These are phyloP conservation scores for Papilionanthe hybrid DNA, from an alignment of 116 monocot species.

Conservation along the genomic window DNA sequence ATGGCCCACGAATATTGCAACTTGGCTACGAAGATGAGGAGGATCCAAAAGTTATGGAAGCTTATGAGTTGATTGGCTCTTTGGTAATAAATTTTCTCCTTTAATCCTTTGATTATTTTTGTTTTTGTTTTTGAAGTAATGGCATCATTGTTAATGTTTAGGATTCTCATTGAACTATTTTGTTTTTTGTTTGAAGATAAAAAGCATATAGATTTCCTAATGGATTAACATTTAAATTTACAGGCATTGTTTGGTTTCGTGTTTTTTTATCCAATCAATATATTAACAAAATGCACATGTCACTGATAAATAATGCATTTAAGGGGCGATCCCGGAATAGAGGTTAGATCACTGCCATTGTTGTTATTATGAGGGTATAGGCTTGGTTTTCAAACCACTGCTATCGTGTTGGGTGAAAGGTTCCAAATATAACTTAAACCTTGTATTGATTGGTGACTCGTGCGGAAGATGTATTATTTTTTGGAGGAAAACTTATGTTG, in stretches of 20 bases:
- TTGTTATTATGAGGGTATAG: no score
- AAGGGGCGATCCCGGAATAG: no score
- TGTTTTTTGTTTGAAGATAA: not conserved
- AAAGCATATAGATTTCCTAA: not conserved
- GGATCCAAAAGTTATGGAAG: slow-evolving; percentile 88
- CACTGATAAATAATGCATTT: no score
- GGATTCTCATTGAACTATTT: not conserved
- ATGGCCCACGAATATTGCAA: slow-evolving; percentile 87
- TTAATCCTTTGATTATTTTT: not conserved
- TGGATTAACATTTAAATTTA: not conserved
- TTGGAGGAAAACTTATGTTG: no score
- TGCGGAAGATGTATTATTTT: no score
- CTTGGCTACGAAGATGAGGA: slow-evolving; percentile 98
- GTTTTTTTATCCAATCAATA: not conserved
- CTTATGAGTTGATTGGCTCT: slow-evolving; percentile 91
- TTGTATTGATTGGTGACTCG: no score
- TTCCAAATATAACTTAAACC: no score
- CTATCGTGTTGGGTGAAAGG: no score
- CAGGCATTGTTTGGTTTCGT: not conserved
- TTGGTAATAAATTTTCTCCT: slow-evolving; percentile 42
- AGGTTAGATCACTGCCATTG: no score
- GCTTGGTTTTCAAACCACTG: no score
- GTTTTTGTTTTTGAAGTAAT: not conserved
- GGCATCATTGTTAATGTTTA: not conserved
- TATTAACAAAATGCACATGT: no score